Base-by-base conservation (phyloP, 495 filamentous ascomycete genomes). In the Tuber indicum region DNA sequence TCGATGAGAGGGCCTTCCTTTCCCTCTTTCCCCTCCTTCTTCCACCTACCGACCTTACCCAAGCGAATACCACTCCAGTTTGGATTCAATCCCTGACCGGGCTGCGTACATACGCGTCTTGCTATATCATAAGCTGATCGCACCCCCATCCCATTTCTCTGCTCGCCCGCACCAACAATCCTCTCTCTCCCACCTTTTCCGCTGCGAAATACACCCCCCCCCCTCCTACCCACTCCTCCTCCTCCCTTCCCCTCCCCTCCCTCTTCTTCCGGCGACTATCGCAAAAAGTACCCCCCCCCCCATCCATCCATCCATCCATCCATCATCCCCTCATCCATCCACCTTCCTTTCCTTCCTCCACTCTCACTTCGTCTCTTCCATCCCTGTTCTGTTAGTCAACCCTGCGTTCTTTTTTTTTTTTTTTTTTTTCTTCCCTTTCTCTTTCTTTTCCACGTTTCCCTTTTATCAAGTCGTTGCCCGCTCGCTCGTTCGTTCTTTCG, bases 111-210 rank as follows among this genome's bases (percentile, higher is more conserved):
- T 77, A 74, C 79, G 70, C 78, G 73, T 80, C 77, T 77, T 74
- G 75, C 49, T 58, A 58, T 80, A 80, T 80, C 78, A 79, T 79
- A 79, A 80, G 76, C 74, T 80, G 78, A 79, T 79, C 78, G 73
- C 71, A 79, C 78, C 75, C 75, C 77, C 73, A 79, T 72, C 72
- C 44, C 73, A 71, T 78, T 76, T 43, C 49, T 52, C 49, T 52
- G 52, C 78, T 80, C n/a, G 73, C 76, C 78, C 78, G 78, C 77
- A 46, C 78, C 77, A 79, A 80, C 78, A 80, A 75, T 70, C 66
- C n/a, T n/a, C n/a, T n/a, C 52, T 77, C 62, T 77, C 78, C 77
- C 77, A 75, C 74, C 77, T 72, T 71, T 79, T 80, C 78, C 78
- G 77, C 76, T 77, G 78, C 66, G 76, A 79, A 77, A 76, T 72